Conservation (phyloP, 345 rosid genomes). For the Euphorbia pulcherrima region DNA sequence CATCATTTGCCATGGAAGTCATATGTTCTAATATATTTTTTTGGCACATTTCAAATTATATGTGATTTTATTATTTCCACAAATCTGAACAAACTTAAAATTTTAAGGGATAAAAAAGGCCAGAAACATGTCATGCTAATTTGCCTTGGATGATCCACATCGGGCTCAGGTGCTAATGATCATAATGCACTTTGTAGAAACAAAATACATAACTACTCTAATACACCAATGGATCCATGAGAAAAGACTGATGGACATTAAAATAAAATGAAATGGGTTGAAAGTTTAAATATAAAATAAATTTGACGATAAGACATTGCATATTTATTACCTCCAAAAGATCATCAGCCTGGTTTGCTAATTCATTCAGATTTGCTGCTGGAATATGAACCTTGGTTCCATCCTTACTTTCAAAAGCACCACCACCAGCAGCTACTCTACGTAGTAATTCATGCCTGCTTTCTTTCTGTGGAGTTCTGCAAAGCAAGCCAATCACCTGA, state of each 20-base stretch:
- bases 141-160: too few relatives aligned
- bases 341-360: constrained; percentile 94
- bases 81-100: not conserved
- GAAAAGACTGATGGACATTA: not conserved
- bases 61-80: not conserved
- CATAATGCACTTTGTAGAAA: not conserved
- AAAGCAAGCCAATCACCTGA: constrained; percentile 89
- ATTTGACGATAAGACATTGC: not conserved
- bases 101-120: not conserved
- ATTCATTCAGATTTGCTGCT: constrained; percentile 76
- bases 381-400: constrained; percentile 87
- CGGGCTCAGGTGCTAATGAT: too few relatives aligned
- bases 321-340: constrained; percentile 60
- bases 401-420: constrained; percentile 63
- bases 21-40: too few relatives aligned
- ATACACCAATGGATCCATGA: not conserved
- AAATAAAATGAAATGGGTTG: not conserved
- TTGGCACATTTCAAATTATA: not conserved
- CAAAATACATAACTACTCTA: not conserved
- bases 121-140: too few relatives aligned
- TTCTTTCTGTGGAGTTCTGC: constrained; percentile 82
- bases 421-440: constrained; percentile 93
- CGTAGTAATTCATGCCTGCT: constrained; percentile 87
- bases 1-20: not conserved
- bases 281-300: not conserved